Evolutionary conservation across 2,329 filamentous ascomycete species (phyloP), one percentile per base, ranked within the genome.

Genomic region (Delphinella strobiligena): DNA sequence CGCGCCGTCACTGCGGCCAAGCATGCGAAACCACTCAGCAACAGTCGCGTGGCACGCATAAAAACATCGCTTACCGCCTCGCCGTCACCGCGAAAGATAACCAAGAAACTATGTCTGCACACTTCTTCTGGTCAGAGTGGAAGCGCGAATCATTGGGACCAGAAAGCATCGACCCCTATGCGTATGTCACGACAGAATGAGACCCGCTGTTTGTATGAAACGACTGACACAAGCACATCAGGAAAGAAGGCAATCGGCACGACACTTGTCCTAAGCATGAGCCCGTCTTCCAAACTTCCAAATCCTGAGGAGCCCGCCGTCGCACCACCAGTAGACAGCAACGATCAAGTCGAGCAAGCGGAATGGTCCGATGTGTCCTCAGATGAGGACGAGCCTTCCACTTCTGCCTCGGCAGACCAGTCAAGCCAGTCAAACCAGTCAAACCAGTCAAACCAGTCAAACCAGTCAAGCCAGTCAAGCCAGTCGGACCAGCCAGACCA

Each of bases 51-150:
- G 19, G 19, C 19, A 15, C 9, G 32, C 33, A 8, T 34, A 19
- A n/a, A n/a, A 8, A 19, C 9, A 10, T 17, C 8, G 8, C 12
- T 19, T 8, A 12, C 22, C 22, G 22, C 22, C 22, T 27, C 22
- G 22, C 52, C 59, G 44, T 59, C 58, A 22, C 61, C 58, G 4
- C 50, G 55, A 37, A 61, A 63, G 41, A 51, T 63, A 19, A 63
- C 68, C 1, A 69, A 69, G 55, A 66, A 61, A 46, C 52, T 61
- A 43, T 57, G 61, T n/a, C 52, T 57, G 51, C 60, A 45, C 46
- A 37, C 31, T 11, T 19, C 22, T 5, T 43, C 36, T 22, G 41
- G 41, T 2, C 41, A 35, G 10, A 31, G 36, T 15, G 33, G 31
- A 24, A 39, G 22, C 15, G 38, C 36, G 15, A 43, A 27, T 10